These are phyloP conservation scores for Phoenix dactylifera DNA, from an alignment of 176 grass and related monocot genomes.

Conservation along the genomic window DNA sequence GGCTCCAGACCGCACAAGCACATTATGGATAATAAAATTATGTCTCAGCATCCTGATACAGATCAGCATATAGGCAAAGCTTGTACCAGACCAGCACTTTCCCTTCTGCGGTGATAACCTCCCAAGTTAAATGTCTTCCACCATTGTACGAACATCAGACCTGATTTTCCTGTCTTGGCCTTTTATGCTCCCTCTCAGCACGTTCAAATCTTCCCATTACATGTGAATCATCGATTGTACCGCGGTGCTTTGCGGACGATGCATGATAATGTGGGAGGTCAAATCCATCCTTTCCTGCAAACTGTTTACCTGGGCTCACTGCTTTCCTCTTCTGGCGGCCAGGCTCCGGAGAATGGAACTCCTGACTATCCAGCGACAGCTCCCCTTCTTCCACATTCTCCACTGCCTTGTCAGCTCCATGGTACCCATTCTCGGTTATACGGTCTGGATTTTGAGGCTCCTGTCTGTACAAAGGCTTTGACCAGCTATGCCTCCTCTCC, in stretches of 20 bases:
- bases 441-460: neutral
- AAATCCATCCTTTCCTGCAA: neutral
- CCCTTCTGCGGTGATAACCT: too few species aligned
- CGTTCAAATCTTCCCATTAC: constrained; percentile 4
- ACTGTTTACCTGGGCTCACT: constrained; percentile 4
- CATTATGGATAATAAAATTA: too few species aligned
- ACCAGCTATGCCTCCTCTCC: constrained; percentile 2
- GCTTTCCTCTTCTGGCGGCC: neutral
- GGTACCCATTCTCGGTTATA: neutral
- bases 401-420: neutral
- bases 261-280: neutral
- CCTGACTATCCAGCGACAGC: constrained; percentile 8
- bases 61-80: too few species aligned
- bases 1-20: too few species aligned
- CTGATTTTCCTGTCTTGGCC: constrained; percentile 2
- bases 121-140: too few species aligned
- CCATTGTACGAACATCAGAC: too few species aligned
- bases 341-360: constrained; percentile 2
- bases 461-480: neutral
- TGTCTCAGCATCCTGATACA: too few species aligned
- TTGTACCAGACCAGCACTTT: too few species aligned
- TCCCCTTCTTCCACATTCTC: constrained; percentile 17
- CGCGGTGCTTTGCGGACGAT: neutral
- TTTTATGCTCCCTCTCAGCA: constrained; percentile 7
- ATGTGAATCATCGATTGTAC: neutral